Conservation (phyloP, 1,284 basidiomycete genomes). For the Athelia sp. region DNA sequence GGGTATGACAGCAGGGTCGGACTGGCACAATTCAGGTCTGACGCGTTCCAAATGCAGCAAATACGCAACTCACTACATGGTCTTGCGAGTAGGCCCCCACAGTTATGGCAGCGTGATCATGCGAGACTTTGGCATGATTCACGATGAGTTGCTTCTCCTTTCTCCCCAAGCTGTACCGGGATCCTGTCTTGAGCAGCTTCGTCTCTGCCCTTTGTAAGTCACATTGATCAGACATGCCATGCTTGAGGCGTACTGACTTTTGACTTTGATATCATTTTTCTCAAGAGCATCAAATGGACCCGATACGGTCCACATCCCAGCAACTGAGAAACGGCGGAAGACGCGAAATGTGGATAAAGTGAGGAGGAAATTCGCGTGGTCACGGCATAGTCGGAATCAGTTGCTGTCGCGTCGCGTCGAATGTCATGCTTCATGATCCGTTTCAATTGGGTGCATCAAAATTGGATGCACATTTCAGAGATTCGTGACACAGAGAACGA, state of each 20-base stretch:
- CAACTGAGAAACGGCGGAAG: neutral
- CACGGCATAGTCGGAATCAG: no score
- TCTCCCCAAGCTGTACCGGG: constrained; percentile 47
- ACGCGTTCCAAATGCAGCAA: neutral
- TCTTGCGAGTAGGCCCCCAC: constrained; percentile 45
- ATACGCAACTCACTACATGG: constrained; percentile 43
- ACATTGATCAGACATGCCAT: no score
- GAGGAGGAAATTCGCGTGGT: no score
- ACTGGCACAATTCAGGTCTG: constrained; percentile 19
- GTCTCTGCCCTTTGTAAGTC: constrained; percentile 36
- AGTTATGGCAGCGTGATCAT: constrained; percentile 47
- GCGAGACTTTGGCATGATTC: constrained; percentile 57
- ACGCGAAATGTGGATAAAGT: no score
- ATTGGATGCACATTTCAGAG: no score
- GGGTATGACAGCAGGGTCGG: constrained; percentile 33
- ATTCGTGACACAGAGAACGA: no score
- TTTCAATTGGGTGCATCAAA: no score
- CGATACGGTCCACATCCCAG: neutral
- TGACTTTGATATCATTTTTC: neutral
- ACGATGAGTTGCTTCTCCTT: constrained; percentile 46
- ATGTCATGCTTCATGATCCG: no score
- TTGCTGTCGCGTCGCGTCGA: no score
- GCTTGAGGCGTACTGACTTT: neutral
- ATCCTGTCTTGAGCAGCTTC: constrained; percentile 58
- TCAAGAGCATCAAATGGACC: neutral